Percentiles rank a stretch among this genome's conserved stretches.
Conservation (phyloP, 2,329 filamentous ascomycete genomes). For the Penicillium janthinellum region DNA sequence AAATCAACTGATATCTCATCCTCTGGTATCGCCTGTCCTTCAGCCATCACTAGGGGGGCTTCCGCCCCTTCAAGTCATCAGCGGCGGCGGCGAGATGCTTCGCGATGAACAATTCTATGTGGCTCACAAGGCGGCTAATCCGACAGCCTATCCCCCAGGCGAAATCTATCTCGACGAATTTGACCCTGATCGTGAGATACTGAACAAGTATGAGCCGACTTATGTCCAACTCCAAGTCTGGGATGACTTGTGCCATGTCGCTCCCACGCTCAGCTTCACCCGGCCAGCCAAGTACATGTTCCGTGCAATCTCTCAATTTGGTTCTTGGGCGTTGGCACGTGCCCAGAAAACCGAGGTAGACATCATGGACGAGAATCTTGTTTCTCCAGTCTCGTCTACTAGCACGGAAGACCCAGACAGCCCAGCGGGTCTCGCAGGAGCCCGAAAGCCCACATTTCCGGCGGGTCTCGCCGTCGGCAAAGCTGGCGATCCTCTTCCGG, state of each 20-base stretch:
- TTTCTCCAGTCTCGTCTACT: constrained; percentile 72
- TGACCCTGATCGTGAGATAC: constrained; percentile 54
- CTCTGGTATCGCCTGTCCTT: constrained; percentile 83
- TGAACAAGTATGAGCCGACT: constrained; percentile 75
- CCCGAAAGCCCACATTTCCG: constrained; percentile 20
- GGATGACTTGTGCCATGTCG: constrained; percentile 93
- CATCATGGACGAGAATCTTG: constrained; percentile 74
- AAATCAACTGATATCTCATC: constrained; percentile 82
- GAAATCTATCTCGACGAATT: constrained; percentile 64
- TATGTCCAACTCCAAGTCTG: constrained; percentile 93
- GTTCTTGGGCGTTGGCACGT: constrained; percentile 83
- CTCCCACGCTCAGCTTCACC: constrained; percentile 91
- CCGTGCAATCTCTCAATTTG: constrained; percentile 86
- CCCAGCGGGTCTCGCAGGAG: constrained; percentile 3
- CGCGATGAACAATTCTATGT: constrained; percentile 94
- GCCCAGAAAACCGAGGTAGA: constrained; percentile 80
- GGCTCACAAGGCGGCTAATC: constrained; percentile 91
- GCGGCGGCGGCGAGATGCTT: constrained; percentile 84
- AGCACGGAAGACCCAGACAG: constrained; percentile 23
- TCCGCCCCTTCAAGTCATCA: constrained; percentile 81
- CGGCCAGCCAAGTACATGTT: constrained; percentile 97
- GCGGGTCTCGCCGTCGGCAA: constrained; percentile 64
- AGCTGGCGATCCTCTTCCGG: constrained; percentile 79
- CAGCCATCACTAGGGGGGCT: constrained; percentile 88
- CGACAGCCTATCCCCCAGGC: constrained; percentile 71